Conservation (phyloP, 352 stramenopile genomes). For the Elongisporangium prolatum region DNA sequence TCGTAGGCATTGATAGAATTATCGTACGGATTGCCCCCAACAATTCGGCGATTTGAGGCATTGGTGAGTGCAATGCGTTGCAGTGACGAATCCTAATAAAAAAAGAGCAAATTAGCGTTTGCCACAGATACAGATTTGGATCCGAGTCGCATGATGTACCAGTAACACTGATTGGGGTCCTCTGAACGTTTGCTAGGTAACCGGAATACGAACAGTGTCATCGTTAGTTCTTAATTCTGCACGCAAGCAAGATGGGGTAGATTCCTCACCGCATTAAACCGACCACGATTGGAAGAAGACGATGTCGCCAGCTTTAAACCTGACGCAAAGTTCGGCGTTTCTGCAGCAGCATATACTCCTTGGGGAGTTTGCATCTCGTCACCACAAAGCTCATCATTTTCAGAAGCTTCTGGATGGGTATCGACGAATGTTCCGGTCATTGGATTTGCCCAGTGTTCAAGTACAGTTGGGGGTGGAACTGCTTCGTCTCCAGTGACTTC, state of each 20-base stretch:
- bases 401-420: constrained; percentile 15
- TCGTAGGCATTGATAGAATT: constrained; percentile 19
- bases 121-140: neutral
- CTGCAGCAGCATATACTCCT: constrained; percentile 30
- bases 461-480: constrained; percentile 15
- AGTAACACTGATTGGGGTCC: neutral
- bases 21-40: constrained; percentile 41
- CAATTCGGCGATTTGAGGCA: constrained; percentile 25
- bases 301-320: neutral
- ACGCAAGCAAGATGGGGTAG: neutral
- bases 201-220: too few species aligned
- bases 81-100: constrained; percentile 52
- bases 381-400: constrained; percentile 17
- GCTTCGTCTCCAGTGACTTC: constrained; percentile 40
- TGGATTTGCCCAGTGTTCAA: constrained; percentile 37
- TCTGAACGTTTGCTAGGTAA: neutral
- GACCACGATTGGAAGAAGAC: neutral
- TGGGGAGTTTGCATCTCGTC: constrained; percentile 32
- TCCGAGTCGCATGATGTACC: constrained; percentile 13
- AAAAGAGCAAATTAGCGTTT: neutral
- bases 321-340: constrained; percentile 30
- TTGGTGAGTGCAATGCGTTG: constrained; percentile 47
- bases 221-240: neutral
- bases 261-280: neutral
- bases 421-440: constrained; percentile 53